Base-by-base conservation (phyloP, 2,329 filamentous ascomycete species). In the Cadophora sp. region DNA sequence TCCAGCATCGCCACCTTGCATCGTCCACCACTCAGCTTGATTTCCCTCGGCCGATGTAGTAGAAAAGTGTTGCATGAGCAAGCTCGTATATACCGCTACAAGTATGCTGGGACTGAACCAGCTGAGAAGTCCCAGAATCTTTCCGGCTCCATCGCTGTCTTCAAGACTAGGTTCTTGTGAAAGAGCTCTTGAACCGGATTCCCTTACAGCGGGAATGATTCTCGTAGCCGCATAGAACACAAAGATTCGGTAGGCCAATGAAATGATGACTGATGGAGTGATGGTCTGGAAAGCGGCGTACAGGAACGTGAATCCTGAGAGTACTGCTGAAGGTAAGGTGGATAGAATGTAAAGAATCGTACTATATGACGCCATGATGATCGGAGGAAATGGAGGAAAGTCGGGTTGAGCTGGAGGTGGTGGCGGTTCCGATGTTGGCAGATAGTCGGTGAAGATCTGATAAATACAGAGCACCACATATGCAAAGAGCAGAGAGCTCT, bases 391-490 rank as follows among this genome's bases (percentile, higher is more conserved):
- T n/a, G 96, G 96, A 48, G 96, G 96, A 70, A 98, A 96, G 29
- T 97, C 94, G n/a, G 92, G 89, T 69, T 97, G 91, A 16, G 87
- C 77, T 16, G 85, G 81, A 19, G 82, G 81, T 58, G 85, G 85
- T 4, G 84, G 80, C 2, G 83, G 81, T 34, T 88, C 85, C 37
- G 85, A 83, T 31, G 86, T 80, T 4, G 96, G 94, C 73, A 95
- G 89, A 81, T 98, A 98, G 81, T 99, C 96, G 76, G 96, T 99
- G 80, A 98, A 98, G 79, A 98, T 98, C 80, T 99, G 96, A 82
- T 98, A 99, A 77, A 98, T 92, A 83, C 95, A 98, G 71, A 99
- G 90, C n/a, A 97, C 96, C 69, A 97, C 89, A 80, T 99, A 99
- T 76, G 96, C 95, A 77, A 99, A 98, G 68, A 99, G 86, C 12